Conservation (phyloP, 352 stramenopile genomes). For the Pythium aphanidermatum region DNA sequence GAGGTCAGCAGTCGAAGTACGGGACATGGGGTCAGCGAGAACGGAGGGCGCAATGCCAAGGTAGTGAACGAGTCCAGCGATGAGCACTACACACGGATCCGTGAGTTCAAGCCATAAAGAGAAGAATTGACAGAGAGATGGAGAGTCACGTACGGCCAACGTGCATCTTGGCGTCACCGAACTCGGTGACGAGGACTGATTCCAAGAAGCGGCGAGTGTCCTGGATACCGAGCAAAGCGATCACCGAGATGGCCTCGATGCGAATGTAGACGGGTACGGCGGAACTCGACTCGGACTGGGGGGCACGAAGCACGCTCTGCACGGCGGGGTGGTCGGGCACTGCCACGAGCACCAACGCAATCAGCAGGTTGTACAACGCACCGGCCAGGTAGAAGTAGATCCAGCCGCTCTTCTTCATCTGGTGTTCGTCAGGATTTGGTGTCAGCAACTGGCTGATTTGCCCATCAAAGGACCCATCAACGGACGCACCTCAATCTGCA, state of each 20-base stretch:
- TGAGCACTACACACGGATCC: slow-evolving; percentile 26
- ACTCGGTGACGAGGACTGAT: slow-evolving; percentile 55
- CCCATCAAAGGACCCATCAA: background rate
- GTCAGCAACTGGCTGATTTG: background rate
- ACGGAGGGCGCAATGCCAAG: slow-evolving; percentile 37
- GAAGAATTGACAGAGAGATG: background rate
- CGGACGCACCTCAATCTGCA: slow-evolving; percentile 16
- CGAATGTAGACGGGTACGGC: slow-evolving; percentile 22
- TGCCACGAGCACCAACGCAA: slow-evolving; percentile 23
- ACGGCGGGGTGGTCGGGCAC: slow-evolving; percentile 25
- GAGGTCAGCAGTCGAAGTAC: background rate
- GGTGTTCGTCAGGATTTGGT: background rate
- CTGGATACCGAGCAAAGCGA: slow-evolving; percentile 50
- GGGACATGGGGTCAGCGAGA: slow-evolving; percentile 30
- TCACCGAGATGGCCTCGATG: slow-evolving; percentile 31
- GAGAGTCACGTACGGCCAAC: slow-evolving; percentile 14
- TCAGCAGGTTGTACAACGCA: slow-evolving; percentile 33
- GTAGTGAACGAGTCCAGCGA: slow-evolving; percentile 61
- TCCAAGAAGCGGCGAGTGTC: slow-evolving; percentile 52
- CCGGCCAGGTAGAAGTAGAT: slow-evolving; percentile 72
- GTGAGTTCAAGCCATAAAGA: background rate
- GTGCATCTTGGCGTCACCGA: slow-evolving; percentile 64
- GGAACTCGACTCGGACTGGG: slow-evolving; percentile 18
- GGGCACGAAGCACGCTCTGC: slow-evolving; percentile 28
- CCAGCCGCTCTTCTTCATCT: slow-evolving; percentile 49